These are phyloP conservation scores for Seminavis robusta DNA, from an alignment of 108 stramenopile genomes.

Conservation along the genomic window DNA sequence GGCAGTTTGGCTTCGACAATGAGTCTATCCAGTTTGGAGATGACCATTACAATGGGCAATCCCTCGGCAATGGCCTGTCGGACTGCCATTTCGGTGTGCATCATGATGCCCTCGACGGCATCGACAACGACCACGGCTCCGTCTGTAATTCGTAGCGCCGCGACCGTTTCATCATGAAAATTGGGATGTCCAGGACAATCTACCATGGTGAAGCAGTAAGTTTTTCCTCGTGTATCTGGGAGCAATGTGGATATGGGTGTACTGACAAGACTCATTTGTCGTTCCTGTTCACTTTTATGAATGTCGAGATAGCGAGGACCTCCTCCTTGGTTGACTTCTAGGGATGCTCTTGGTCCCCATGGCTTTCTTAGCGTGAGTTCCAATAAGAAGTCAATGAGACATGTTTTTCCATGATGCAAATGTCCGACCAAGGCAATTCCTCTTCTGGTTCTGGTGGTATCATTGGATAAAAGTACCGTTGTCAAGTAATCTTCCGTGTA, in stretches of 20 bases:
- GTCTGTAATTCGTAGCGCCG: conserved; percentile 82
- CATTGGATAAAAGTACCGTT: conserved; percentile 54
- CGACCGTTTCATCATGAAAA: conserved; percentile 94
- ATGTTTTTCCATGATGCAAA: conserved; percentile 95
- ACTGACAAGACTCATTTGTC: conserved; percentile 89
- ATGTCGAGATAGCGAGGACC: conserved; percentile 82
- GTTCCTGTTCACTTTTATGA: conserved; percentile 88
- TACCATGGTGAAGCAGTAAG: conserved; percentile 79
- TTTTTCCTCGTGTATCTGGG: conserved; percentile 87
- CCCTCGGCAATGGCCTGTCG: conserved; percentile 79
- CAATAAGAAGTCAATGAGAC: conserved; percentile 82
- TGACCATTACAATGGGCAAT: conserved; percentile 73
- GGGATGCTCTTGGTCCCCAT: conserved; percentile 29
- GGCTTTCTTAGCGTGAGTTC: conserved; percentile 49
- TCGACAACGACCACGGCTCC: conserved; percentile 93
- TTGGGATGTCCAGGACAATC: conserved; percentile 96
- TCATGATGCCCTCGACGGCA: conserved; percentile 94
- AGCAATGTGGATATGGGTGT: conserved; percentile 85
- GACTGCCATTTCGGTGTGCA: conserved; percentile 88
- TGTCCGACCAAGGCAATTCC: conserved; percentile 92
- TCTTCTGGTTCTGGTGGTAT: conserved; percentile 68
- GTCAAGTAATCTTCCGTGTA: conserved; percentile 60
- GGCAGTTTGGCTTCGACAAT: conserved; percentile 95
- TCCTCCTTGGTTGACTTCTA: conserved; percentile 28
- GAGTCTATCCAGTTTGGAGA: conserved; percentile 96